A percentile compares a stretch with the other conserved stretches of the same genome.
phyloP scores from a whole-genome alignment of 495 filamentous ascomycete species.

The Xylaria longipes region DNA sequence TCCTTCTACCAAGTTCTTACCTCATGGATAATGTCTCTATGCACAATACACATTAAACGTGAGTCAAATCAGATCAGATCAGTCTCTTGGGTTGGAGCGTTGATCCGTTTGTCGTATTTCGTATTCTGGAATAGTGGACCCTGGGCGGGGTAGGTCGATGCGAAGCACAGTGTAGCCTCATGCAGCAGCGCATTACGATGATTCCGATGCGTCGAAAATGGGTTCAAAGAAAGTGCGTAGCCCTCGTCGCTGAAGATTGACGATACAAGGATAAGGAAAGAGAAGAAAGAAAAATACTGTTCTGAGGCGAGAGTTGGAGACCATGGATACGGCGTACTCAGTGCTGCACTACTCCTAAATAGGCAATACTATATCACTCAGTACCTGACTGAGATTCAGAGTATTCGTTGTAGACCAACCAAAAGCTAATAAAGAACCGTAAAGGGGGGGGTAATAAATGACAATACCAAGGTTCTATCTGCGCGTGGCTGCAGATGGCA shows the following conservation, averaged over 20 bases:
- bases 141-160: neutral
- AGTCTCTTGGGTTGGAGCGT: neutral
- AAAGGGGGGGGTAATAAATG: neutral
- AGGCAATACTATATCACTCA: neutral
- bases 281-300: neutral
- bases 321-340: neutral
- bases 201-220: neutral
- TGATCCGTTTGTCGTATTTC: slow-evolving; percentile 3
- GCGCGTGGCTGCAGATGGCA: neutral
- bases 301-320: neutral
- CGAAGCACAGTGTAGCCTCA: slow-evolving; percentile 3
- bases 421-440: neutral
- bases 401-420: neutral
- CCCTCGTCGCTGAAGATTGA: neutral
- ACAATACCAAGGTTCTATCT: neutral
- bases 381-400: neutral
- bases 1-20: neutral
- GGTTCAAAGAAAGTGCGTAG: neutral
- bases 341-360: neutral
- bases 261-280: neutral
- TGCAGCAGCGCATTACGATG: neutral
- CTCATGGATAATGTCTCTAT: neutral
- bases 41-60: neutral
- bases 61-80: too few species aligned
- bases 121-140: too few species aligned